A percentile compares a stretch with the other conserved stretches of the same genome.
These are phyloP conservation scores for Solanum tarapatanum DNA, from an alignment of 257 asterid genomes.

Conservation along the genomic window DNA sequence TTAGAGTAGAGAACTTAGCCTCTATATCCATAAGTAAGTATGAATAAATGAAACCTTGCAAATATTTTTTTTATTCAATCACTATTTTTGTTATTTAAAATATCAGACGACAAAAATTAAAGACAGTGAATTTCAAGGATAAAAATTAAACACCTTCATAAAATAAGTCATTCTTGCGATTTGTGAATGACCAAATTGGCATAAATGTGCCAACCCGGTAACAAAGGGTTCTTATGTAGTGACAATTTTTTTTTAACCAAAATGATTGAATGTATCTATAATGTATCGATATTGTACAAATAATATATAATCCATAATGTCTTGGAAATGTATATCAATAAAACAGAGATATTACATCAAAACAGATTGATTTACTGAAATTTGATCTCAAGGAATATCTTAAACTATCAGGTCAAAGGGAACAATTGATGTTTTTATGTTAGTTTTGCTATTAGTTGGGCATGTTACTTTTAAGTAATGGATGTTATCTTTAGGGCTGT, in stretches of 20 bases:
- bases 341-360: not conserved
- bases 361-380: not conserved
- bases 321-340: not conserved
- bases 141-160: not conserved
- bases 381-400: not conserved
- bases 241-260: no score
- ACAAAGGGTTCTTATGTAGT: not conserved
- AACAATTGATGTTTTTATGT: not conserved
- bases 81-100: no score
- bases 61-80: no score
- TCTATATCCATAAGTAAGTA: not conserved
- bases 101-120: no score
- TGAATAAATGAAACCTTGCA: accelerated
- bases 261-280: not conserved
- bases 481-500: not conserved
- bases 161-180: not conserved
- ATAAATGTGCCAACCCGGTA: not conserved
- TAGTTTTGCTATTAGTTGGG: not conserved
- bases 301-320: not conserved
- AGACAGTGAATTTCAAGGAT: no score
- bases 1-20: not conserved
- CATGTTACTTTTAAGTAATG: no score
- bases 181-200: not conserved
- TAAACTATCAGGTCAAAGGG: not conserved
- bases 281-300: no score